Conservation (phyloP, 352 stramenopile species). For the Globisporangium iwayamae region DNA sequence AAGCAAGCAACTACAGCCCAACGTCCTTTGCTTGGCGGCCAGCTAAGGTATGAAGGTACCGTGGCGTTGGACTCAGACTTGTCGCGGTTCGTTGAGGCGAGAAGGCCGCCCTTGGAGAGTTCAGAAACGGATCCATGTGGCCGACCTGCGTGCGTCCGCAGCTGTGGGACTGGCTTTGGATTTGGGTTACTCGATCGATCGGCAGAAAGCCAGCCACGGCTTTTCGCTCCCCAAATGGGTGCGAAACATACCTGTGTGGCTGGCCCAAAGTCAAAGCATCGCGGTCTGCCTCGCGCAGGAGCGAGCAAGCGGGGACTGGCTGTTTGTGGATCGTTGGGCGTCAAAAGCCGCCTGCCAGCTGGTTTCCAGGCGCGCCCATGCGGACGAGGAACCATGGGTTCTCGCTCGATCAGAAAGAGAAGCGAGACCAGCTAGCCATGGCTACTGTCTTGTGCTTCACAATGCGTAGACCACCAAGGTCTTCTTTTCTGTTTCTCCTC, state of each 20-base stretch:
- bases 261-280: not conserved
- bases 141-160: not conserved
- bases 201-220: not conserved
- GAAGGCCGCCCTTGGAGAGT: not conserved
- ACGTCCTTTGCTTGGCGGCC: not conserved
- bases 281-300: not conserved
- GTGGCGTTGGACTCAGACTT: not conserved
- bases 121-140: not conserved
- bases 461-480: not conserved
- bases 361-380: not conserved
- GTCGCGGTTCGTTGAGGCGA: not conserved
- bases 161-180: constrained; percentile 1
- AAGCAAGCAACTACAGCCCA: not conserved
- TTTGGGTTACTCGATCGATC: constrained; percentile 3
- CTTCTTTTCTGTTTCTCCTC: not conserved
- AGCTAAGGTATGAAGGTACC: not conserved
- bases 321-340: not conserved
- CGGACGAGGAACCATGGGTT: not conserved
- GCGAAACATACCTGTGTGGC: not conserved
- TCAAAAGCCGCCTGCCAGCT: not conserved
- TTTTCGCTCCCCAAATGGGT: not conserved
- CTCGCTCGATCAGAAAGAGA: not conserved
- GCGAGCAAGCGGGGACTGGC: not conserved
- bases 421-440: not conserved
- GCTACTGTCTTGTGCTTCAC: not conserved